Conservation (phyloP, 441 rosid genomes). For the Populus trichocarpa region DNA sequence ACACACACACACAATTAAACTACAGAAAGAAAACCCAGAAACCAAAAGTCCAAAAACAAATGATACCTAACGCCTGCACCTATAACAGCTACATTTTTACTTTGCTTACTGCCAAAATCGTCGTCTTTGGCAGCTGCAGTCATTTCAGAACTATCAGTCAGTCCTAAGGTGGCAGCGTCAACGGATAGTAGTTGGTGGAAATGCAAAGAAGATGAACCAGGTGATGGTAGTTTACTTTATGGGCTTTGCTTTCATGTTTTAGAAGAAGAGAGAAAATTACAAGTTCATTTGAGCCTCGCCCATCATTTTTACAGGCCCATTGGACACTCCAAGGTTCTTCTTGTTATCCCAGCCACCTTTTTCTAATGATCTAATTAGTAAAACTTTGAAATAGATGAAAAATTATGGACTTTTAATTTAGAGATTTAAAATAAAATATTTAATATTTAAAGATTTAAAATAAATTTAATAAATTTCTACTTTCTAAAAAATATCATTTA, state of each 20-base stretch:
- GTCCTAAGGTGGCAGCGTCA: neutral
- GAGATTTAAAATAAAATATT: no score
- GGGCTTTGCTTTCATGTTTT: neutral
- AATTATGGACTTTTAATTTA: no score
- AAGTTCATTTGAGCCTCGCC: neutral
- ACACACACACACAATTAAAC: neutral
- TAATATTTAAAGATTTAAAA: no score
- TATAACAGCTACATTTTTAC: conserved; percentile 73
- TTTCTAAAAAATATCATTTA: no score
- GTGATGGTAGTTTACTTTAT: no score
- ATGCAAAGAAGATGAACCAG: neutral
- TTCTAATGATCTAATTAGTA: no score
- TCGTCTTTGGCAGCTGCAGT: neutral
- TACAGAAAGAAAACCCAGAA: neutral
- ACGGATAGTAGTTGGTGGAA: neutral
- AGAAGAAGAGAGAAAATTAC: neutral
- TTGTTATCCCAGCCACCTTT: neutral
- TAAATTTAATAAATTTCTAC: no score
- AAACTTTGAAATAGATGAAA: neutral
- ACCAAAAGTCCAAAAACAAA: neutral
- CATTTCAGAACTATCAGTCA: neutral
- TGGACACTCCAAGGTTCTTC: neutral
- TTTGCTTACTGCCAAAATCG: conserved; percentile 31
- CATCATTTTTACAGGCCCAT: neutral
- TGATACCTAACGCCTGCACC: conserved; percentile 87